Evolutionary conservation across 805 yeast genomes (phyloP).

Genomic region (Torulaspora maleeae): DNA sequence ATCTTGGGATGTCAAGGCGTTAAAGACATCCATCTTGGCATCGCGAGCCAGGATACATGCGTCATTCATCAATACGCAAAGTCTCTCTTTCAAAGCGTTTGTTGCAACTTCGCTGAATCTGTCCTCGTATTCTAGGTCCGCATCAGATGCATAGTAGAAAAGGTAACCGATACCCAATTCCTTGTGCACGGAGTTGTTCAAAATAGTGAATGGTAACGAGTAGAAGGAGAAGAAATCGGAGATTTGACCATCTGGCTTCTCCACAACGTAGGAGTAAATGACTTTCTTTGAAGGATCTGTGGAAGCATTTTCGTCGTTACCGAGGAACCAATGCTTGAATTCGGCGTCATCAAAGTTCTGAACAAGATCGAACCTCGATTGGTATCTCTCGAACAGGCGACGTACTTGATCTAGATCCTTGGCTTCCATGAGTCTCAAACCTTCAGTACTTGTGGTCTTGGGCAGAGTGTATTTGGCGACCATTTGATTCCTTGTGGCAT

Average conservation of each 20-base stretch:
- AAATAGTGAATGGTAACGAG: slow-evolving; percentile 79
- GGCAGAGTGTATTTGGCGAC: slow-evolving; percentile 62
- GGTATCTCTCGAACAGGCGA: slow-evolving; percentile 56
- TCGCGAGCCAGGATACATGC: slow-evolving; percentile 69
- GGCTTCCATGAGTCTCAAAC: slow-evolving; percentile 48
- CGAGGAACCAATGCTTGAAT: slow-evolving; percentile 75
- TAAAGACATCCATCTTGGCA: slow-evolving; percentile 79
- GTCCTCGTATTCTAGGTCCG: slow-evolving; percentile 41
- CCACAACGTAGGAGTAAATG: slow-evolving; percentile 73
- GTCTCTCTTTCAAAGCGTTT: slow-evolving; percentile 49
- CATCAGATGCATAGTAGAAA: slow-evolving; percentile 81
- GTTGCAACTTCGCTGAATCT: slow-evolving; percentile 41
- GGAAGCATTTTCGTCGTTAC: slow-evolving; percentile 38
- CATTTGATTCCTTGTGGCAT: slow-evolving; percentile 66
- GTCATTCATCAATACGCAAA: slow-evolving; percentile 60
- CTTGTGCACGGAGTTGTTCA: slow-evolving; percentile 57
- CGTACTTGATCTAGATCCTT: slow-evolving; percentile 63
- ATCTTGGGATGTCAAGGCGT: slow-evolving; percentile 88
- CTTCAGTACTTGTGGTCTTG: slow-evolving; percentile 45
- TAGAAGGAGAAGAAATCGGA: slow-evolving; percentile 91
- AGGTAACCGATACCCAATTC: slow-evolving; percentile 82
- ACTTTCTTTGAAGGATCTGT: slow-evolving; percentile 39
- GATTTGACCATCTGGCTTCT: slow-evolving; percentile 49
- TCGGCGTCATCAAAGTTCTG: slow-evolving; percentile 60
- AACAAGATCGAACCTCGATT: slow-evolving; percentile 63